phyloP scores from a whole-genome alignment of 2,329 filamentous ascomycete genomes.

The Phyllosticta ampelicida region DNA sequence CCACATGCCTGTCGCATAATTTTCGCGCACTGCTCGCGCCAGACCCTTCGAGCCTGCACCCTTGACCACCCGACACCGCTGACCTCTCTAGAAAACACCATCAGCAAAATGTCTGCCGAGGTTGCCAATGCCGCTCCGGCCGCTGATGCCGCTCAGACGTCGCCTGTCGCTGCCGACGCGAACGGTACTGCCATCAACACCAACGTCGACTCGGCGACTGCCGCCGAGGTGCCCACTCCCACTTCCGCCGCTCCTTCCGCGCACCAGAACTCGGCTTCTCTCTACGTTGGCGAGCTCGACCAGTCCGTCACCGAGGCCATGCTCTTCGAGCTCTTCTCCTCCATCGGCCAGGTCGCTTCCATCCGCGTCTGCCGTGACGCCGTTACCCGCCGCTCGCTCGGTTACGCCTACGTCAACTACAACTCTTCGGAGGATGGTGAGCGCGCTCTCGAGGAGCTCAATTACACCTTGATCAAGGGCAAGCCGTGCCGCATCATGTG shows the following conservation, averaged over 20 bases:
- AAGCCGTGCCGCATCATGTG: slow-evolving; percentile 99
- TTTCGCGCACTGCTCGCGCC: not conserved
- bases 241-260: slow-evolving; percentile 60
- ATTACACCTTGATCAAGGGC: slow-evolving; percentile 99
- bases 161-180: slow-evolving; percentile 55
- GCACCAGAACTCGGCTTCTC: slow-evolving; percentile 88
- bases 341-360: slow-evolving; percentile 96
- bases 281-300: slow-evolving; percentile 98
- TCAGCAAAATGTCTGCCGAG: slow-evolving; percentile 29
- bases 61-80: slow-evolving; percentile 13
- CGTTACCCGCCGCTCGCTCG: slow-evolving; percentile 94
- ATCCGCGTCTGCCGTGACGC: slow-evolving; percentile 99
- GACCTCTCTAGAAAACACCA: slow-evolving; percentile 13
- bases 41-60: not conserved
- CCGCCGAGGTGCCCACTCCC: slow-evolving; percentile 58
- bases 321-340: slow-evolving; percentile 99
- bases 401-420: slow-evolving; percentile 99
- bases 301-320: slow-evolving; percentile 97
- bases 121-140: slow-evolving; percentile 39
- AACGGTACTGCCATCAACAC: slow-evolving; percentile 59
- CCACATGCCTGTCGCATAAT: not conserved
- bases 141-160: slow-evolving; percentile 62
- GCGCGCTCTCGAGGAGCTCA: slow-evolving; percentile 96
- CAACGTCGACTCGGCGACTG: slow-evolving; percentile 54
- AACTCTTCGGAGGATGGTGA: slow-evolving; percentile 94